Evolutionary conservation across 2,329 filamentous ascomycete genomes (phyloP).

Genomic region (Tolypocladium paradoxum): DNA sequence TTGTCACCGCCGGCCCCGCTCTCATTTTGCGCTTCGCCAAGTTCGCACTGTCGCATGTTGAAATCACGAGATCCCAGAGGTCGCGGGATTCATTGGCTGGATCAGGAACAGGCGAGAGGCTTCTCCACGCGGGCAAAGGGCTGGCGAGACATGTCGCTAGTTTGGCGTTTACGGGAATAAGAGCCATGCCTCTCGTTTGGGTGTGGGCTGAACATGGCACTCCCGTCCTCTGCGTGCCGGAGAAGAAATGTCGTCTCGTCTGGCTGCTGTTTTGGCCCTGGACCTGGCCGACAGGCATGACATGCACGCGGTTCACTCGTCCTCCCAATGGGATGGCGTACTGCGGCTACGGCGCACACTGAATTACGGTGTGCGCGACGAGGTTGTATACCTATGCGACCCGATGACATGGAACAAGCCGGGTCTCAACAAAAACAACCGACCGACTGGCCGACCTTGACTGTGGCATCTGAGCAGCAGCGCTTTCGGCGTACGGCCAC

Average conservation of each 20-base stretch:
- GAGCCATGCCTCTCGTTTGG: neutral
- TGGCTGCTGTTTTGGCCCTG: neutral
- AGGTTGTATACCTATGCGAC: neutral
- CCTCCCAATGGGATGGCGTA: conserved; percentile 1
- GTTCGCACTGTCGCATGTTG: neutral
- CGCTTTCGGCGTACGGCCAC: neutral
- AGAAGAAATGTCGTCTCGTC: neutral
- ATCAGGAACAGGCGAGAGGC: neutral
- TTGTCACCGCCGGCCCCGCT: neutral
- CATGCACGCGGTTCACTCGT: neutral
- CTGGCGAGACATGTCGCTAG: neutral
- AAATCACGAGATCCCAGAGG: neutral
- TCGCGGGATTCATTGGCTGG: neutral
- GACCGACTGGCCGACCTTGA: neutral
- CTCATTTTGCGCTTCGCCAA: neutral
- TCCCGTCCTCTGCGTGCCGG: neutral
- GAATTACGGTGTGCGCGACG: conserved; percentile 2
- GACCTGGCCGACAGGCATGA: neutral
- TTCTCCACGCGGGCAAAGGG: neutral
- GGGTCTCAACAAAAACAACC: neutral
- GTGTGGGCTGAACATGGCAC: neutral
- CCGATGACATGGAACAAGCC: neutral
- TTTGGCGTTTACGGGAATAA: neutral
- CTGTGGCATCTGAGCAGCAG: neutral
- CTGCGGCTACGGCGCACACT: neutral